A percentile compares a stretch with the other conserved stretches of the same genome.
These are phyloP conservation scores for Soucietia sequanensis DNA, from an alignment of 805 yeast species.

Conservation along the genomic window DNA sequence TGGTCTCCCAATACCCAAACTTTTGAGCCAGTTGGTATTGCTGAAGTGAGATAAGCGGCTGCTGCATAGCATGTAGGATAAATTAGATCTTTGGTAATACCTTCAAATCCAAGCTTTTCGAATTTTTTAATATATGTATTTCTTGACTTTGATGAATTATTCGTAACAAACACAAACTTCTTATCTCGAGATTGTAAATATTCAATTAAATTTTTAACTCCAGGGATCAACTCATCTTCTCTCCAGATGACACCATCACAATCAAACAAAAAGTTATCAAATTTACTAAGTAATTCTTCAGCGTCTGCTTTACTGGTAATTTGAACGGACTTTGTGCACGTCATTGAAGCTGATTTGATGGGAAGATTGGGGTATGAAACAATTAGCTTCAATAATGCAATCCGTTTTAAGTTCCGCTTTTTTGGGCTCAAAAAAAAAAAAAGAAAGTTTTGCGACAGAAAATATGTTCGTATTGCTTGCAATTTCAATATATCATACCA, in stretches of 20 bases:
- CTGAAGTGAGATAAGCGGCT: constrained; percentile 19
- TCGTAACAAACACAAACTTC: constrained; percentile 34
- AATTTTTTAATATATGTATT: constrained; percentile 32
- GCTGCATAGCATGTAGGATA: constrained; percentile 42
- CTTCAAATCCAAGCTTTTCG: constrained; percentile 26
- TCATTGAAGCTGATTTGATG: too few relatives aligned
- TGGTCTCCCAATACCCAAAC: constrained; percentile 43
- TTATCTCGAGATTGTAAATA: constrained; percentile 21
- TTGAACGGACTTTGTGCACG: too few relatives aligned
- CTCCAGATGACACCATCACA: constrained; percentile 46
- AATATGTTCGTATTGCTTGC: too few relatives aligned
- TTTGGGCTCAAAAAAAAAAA: too few relatives aligned
- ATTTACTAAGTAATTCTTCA: constrained; percentile 19
- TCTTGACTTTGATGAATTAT: constrained; percentile 37
- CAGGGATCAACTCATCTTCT: constrained; percentile 32
- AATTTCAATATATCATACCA: too few relatives aligned
- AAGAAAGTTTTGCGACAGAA: too few relatives aligned
- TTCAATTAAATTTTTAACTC: constrained; percentile 25
- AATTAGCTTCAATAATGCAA: too few relatives aligned
- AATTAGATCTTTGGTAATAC: constrained; percentile 24
- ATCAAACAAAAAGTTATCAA: constrained; percentile 40
- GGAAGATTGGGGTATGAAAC: too few relatives aligned
- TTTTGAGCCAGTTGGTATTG: constrained; percentile 27
- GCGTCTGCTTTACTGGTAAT: constrained; percentile 15
- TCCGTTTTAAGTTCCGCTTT: too few relatives aligned